A percentile compares a stretch with the other conserved stretches of the same genome.
Conservation (phyloP, 805 yeast species). For the Clavispora fructus region DNA sequence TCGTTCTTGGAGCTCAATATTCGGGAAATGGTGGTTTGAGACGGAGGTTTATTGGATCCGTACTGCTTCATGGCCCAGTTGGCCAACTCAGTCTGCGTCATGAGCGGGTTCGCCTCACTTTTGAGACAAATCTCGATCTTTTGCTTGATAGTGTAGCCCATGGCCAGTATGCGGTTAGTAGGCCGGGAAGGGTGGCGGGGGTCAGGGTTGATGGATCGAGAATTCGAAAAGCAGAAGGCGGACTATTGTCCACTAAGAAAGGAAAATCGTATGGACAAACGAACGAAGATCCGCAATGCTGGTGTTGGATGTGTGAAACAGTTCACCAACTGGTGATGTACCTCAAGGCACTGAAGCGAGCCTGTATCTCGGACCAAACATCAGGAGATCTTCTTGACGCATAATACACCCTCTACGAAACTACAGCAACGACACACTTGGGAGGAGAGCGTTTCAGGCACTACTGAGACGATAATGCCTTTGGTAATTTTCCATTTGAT, state of each 20-base stretch:
- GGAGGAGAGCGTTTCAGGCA: background rate
- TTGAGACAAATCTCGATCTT: conserved; percentile 63
- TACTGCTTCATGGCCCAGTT: conserved; percentile 57
- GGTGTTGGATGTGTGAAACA: background rate
- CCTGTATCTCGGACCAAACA: background rate
- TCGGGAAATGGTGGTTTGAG: conserved; percentile 64
- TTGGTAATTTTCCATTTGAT: too few species aligned
- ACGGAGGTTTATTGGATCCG: conserved; percentile 49
- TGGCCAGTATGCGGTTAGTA: conserved; percentile 9
- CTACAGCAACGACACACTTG: background rate
- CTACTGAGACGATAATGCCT: background rate
- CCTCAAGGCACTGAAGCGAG: background rate
- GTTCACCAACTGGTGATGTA: background rate
- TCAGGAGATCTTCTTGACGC: background rate
- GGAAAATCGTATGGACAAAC: background rate
- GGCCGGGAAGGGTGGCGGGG: background rate
- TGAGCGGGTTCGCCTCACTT: conserved; percentile 61
- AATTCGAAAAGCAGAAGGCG: background rate
- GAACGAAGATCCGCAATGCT: background rate
- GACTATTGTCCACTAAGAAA: background rate
- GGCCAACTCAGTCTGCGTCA: conserved; percentile 65
- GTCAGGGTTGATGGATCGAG: background rate
- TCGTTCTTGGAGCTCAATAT: conserved; percentile 54
- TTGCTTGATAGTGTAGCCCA: conserved; percentile 59
- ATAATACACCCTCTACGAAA: background rate